Conservation (phyloP, 2,329 filamentous ascomycete species). For the Lasiodiplodia sp. region DNA sequence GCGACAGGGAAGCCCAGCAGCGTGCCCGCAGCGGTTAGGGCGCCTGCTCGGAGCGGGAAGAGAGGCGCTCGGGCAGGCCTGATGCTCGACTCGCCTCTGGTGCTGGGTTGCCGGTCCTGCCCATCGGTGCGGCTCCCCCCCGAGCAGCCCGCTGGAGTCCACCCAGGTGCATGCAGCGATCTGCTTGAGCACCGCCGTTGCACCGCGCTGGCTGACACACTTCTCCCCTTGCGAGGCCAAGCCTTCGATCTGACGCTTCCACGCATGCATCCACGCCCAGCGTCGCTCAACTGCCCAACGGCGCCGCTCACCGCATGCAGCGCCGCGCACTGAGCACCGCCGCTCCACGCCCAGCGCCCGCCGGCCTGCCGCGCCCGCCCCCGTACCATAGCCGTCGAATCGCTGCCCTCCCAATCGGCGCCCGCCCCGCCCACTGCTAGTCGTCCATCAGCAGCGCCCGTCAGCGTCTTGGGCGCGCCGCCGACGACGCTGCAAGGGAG, state of each 20-base stretch:
- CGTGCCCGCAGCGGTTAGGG: conserved; percentile 16
- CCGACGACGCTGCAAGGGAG: conserved; percentile 5
- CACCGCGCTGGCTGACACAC: neutral
- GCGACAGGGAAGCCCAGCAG: conserved; percentile 4
- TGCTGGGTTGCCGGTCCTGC: conserved; percentile 14
- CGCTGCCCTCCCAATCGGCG: neutral
- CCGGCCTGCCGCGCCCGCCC: neutral
- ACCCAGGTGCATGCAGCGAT: conserved; percentile 18
- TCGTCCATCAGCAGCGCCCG: neutral
- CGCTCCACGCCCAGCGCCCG: neutral
- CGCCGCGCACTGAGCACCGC: conserved; percentile 17
- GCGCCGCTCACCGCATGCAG: conserved; percentile 26
- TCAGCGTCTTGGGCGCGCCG: neutral
- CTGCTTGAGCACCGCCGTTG: conserved; percentile 2
- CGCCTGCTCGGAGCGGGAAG: conserved; percentile 22
- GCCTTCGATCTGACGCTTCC: conserved; percentile 26
- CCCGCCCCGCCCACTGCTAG: conserved; percentile 10
- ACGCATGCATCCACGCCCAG: conserved; percentile 20
- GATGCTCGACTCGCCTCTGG: conserved; percentile 8
- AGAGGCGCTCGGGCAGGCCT: conserved; percentile 14
- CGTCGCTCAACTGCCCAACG: conserved; percentile 16
- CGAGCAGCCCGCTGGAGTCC: conserved; percentile 10
- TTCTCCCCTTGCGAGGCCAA: conserved; percentile 18
- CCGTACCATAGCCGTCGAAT: neutral
- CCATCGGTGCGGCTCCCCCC: conserved; percentile 8